Base-by-base conservation (phyloP, 768 basidiomycete genomes). In the Podaxis carcinomalis region DNA sequence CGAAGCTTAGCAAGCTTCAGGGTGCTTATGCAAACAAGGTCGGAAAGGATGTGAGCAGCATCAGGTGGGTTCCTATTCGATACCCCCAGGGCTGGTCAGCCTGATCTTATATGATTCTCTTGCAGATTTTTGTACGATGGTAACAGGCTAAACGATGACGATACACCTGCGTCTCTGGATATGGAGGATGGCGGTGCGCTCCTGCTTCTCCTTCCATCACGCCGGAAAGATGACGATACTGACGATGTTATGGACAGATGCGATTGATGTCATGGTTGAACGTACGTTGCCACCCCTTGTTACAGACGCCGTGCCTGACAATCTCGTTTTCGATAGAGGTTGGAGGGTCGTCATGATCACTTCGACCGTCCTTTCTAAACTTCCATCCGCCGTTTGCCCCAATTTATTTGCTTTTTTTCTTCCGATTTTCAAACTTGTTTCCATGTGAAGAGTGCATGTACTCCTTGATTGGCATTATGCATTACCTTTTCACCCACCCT, bases 211-310 rank as follows among this genome's bases (percentile, higher is more conserved):
- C 13, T 60, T 14, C 58, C 36, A 44, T 21, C 11, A 16, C 35
- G 11, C 32, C 32, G 32, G 32, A 32, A 63, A 25, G n/a, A 13
- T 65, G 27, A 23, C 51, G 25, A 49, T 55, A 23, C 37, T 55
- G 35, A 61, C 56, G 23, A 58, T 36, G 49, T 62, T 58, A 50
- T 61, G 32, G 59, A 54, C 68, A 87, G 95, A 98, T 72, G 87
- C 93, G 5, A 94, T 98, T 75, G 95, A 98, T 81, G 95, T 95
- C 64, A 92, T 95, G 89, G 90, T 96, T 62, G 93, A 96, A 78
- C 94, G 93, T 95, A 78, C 65, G 87, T 82, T n/a, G 11, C 50
- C 32, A 52, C 61, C 47, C 63, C 61, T 36, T 25, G 42, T 54
- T 28, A 7, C 40, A n/a, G 21, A 44, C n/a, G 4, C 7, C n/a